Base-by-base conservation (phyloP, 2,329 filamentous ascomycete genomes). In the Fusarium circinatum region DNA sequence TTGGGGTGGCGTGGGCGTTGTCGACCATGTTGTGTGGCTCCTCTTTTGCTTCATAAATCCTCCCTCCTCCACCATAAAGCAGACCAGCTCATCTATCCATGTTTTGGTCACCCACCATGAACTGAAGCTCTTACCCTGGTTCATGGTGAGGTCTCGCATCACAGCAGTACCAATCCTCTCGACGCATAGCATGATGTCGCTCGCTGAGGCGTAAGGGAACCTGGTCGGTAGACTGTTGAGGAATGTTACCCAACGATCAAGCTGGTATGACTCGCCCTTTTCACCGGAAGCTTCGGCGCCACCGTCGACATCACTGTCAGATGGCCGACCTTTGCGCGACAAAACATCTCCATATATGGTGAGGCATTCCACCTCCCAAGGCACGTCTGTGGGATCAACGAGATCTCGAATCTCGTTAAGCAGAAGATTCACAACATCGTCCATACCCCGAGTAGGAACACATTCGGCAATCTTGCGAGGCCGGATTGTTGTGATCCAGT, bases 31-130 rank as follows among this genome's bases (percentile, higher is more conserved):
- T 13, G 78, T 77, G 17, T 82, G 82, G 8, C 82, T 83, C 13
- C 82, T 83, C 73, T 85, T 89, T 66, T 88, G 87, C 74, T 87
- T 87, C 85, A 98, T 91, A 79, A 98, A 98, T 1, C 96, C 96
- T 57, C 95, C 96, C 77, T 95, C 92, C 78, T 97, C 94, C 1
- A 94, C 94, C 75, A 98, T 86, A 88, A 97, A 98, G 65, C 93
- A 88, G 56, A 95, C 90, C 94, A 97, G 97, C 84, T 98, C 96
- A 79, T 98, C 95, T 59, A 98, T 89, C 87, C 96, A 98, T 65
- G 96, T 95, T 81, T 98, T 98, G 8, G 95, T 95, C 65, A 98
- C 93, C 94, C 94, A 96, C 94, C 94, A 97, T 11, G 93, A 92
- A n/a, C 93, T 92, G 79, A 96, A 97, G 78, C 93, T 95, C 79